Evolutionary conservation across 768 basidiomycete species (phyloP).

Genomic region (Crucibulum laeve): DNA sequence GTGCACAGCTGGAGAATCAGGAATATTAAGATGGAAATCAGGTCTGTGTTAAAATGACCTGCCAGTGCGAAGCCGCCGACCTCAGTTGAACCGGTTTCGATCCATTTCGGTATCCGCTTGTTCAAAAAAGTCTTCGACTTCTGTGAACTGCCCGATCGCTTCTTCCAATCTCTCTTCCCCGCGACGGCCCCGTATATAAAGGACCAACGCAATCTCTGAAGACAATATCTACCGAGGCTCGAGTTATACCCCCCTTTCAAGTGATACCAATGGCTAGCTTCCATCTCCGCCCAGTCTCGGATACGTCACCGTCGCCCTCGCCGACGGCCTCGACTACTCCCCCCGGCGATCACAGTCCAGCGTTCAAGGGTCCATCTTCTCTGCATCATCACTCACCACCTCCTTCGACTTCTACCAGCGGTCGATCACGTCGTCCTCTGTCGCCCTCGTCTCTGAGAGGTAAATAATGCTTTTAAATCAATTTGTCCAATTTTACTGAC

Average conservation of each 20-base stretch:
- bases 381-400: conserved; percentile 26
- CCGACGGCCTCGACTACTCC: conserved; percentile 47
- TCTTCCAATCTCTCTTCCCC: conserved; percentile 18
- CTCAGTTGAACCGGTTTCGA: conserved; percentile 28
- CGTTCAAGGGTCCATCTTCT: conserved; percentile 19
- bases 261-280: conserved; percentile 29
- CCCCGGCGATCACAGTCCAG: conserved; percentile 37
- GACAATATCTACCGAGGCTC: conserved; percentile 4
- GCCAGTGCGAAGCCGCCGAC: conserved; percentile 7
- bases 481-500: not conserved
- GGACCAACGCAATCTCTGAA: conserved; percentile 2
- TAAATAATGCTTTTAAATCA: conserved; percentile 15
- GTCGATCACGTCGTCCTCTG: conserved; percentile 47
- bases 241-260: conserved; percentile 12
- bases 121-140: conserved; percentile 12
- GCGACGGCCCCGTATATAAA: conserved; percentile 24
- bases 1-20: conserved; percentile 4
- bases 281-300: conserved; percentile 55
- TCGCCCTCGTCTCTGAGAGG: conserved; percentile 64
- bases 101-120: conserved; percentile 11
- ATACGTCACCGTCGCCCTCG: conserved; percentile 46
- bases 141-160: conserved; percentile 17
- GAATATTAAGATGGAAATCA: conserved; percentile 13
- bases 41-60: not conserved
- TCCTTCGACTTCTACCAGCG: conserved; percentile 19